Percentiles rank a stretch among this genome's conserved stretches.
Conservation (phyloP, 192 early-diverging fungal genomes). For the Coemansia sp. region DNA sequence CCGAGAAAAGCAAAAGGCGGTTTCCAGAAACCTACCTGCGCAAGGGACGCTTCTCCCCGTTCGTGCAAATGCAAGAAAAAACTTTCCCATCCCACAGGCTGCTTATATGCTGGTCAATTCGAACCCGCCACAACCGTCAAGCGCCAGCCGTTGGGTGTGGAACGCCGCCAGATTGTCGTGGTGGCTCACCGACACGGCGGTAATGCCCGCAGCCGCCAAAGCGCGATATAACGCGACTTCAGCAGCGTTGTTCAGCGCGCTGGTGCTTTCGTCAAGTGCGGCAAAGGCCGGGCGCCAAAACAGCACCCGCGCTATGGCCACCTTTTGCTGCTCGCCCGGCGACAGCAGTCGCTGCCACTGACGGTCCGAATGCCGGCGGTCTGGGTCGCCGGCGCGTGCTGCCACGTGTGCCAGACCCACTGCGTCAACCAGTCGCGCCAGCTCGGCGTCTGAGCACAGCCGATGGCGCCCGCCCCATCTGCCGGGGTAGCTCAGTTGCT, state of each 20-base stretch:
- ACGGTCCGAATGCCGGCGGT: slow-evolving; percentile 26
- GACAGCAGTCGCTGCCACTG: slow-evolving; percentile 66
- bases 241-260: slow-evolving; percentile 57
- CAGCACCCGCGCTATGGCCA: slow-evolving; percentile 67
- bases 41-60: no score
- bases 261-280: slow-evolving; percentile 67
- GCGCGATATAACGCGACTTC: slow-evolving; percentile 57
- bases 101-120: no score
- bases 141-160: slow-evolving; percentile 44
- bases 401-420: slow-evolving; percentile 30
- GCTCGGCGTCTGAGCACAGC: slow-evolving; percentile 28
- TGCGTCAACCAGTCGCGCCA: slow-evolving; percentile 4
- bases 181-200: slow-evolving; percentile 89
- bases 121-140: slow-evolving; percentile 39
- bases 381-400: slow-evolving; percentile 3
- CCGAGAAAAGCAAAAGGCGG: no score
- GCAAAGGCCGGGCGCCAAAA: slow-evolving; percentile 72
- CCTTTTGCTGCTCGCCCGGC: slow-evolving; percentile 72
- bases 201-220: slow-evolving; percentile 64
- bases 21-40: no score
- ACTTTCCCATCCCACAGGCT: no score
- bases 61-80: no score
- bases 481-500: slow-evolving; percentile 63
- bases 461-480: slow-evolving; percentile 12
- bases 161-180: slow-evolving; percentile 53